Conservation (phyloP, 495 filamentous ascomycete genomes). For the Venustampulla echinocandica region DNA sequence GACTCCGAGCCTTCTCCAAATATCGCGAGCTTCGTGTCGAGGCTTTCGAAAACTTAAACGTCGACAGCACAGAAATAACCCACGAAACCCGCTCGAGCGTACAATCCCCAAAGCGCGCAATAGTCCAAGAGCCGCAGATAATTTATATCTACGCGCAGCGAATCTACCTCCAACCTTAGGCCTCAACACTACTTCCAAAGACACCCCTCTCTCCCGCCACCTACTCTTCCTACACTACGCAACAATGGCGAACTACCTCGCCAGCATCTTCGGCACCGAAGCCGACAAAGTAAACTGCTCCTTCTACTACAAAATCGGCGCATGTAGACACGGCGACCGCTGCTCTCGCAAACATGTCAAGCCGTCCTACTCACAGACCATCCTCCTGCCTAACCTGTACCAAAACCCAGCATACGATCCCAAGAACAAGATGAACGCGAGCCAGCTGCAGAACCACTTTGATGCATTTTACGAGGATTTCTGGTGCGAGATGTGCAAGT, state of each 20-base stretch:
- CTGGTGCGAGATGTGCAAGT: slow-evolving; percentile 98
- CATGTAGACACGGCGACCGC: slow-evolving; percentile 95
- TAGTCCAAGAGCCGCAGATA: too few relatives aligned
- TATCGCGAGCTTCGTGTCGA: too few relatives aligned
- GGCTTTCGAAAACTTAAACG: too few relatives aligned
- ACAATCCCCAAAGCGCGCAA: too few relatives aligned
- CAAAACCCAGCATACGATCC: slow-evolving; percentile 97
- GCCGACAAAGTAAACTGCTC: slow-evolving; percentile 78
- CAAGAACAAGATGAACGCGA: slow-evolving; percentile 90
- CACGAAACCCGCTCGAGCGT: too few relatives aligned
- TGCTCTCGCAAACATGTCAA: slow-evolving; percentile 98
- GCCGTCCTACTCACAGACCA: slow-evolving; percentile 93
- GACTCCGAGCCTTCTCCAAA: too few relatives aligned
- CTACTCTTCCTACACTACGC: too few relatives aligned
- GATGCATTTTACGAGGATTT: slow-evolving; percentile 99
- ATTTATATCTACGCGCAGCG: too few relatives aligned
- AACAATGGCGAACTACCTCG: slow-evolving; percentile 87
- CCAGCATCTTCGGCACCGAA: slow-evolving; percentile 98
- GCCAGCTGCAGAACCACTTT: slow-evolving; percentile 96
- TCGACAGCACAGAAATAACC: too few relatives aligned
- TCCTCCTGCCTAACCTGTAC: slow-evolving; percentile 97
- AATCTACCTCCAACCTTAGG: background rate
- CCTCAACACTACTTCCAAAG: background rate
- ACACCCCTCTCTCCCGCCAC: background rate
- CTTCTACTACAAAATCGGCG: slow-evolving; percentile 84